A percentile compares a stretch with the other conserved stretches of the same genome.
These are phyloP conservation scores for Solanum sejunctum DNA, from an alignment of 257 asterid genomes.

Conservation along the genomic window DNA sequence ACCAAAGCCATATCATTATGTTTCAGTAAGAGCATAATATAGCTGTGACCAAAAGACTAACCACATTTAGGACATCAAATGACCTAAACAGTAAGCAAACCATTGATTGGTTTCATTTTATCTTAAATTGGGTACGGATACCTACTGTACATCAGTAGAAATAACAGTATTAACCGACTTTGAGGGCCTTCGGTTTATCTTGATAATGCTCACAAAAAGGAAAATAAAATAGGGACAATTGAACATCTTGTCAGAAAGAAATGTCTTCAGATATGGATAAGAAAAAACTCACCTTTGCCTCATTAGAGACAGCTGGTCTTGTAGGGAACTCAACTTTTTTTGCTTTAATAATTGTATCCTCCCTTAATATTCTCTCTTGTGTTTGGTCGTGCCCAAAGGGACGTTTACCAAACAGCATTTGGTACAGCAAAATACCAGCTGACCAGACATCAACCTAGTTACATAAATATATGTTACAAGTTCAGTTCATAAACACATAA, in stretches of 20 bases:
- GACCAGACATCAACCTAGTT: conserved; percentile 99
- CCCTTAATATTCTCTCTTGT: conserved; percentile 91
- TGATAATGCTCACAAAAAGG: background rate
- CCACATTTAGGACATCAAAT: background rate
- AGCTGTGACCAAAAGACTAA: background rate
- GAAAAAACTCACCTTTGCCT: conserved; percentile 66
- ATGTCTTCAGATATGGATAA: background rate
- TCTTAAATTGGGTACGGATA: background rate
- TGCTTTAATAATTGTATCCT: conserved; percentile 93
- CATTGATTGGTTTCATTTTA: background rate
- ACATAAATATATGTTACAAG: background rate
- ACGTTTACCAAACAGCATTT: conserved; percentile 88
- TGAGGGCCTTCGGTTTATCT: background rate
- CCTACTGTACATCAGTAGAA: background rate
- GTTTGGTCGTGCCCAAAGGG: conserved; percentile 98
- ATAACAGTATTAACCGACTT: background rate
- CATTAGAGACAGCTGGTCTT: conserved; percentile 77
- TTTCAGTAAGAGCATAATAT: background rate
- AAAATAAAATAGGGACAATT: background rate
- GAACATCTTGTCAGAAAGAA: background rate
- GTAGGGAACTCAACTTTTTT: conserved; percentile 92
- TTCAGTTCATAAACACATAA: background rate
- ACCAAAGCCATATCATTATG: background rate
- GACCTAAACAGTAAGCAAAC: background rate
- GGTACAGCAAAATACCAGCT: conserved; percentile 83